Conservation (phyloP, 805 yeast species). For the Sungouiozyma intestinalis region DNA sequence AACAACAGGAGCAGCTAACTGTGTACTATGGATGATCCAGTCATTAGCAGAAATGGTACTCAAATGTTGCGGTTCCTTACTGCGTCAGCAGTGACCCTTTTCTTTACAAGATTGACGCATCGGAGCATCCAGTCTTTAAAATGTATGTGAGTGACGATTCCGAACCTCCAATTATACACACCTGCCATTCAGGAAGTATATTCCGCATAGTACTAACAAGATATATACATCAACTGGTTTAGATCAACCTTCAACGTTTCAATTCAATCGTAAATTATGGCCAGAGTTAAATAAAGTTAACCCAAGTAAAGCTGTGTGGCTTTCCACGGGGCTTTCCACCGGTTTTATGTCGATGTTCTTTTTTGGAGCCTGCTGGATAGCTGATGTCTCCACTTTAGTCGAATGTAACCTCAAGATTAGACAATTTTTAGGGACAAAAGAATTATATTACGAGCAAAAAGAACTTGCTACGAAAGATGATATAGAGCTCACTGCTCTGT, state of each 20-base stretch:
- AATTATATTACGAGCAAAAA: background rate
- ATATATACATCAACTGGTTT: too few species aligned
- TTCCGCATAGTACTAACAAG: background rate
- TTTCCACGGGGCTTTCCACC: constrained; percentile 67
- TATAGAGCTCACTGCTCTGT: background rate
- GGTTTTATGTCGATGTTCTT: constrained; percentile 62
- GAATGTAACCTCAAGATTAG: constrained; percentile 37
- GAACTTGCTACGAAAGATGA: background rate
- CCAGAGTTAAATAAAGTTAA: background rate
- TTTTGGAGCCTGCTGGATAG: constrained; percentile 70
- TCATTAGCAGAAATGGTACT: constrained; percentile 39
- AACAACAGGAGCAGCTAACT: background rate
- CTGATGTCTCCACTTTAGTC: constrained; percentile 54
- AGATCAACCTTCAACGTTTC: constrained; percentile 63
- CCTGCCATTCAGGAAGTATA: too few species aligned
- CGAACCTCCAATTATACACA: background rate
- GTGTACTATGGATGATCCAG: background rate
- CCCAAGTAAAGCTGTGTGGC: constrained; percentile 58
- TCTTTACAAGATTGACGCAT: constrained; percentile 64
- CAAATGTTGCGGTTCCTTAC: constrained; percentile 68
- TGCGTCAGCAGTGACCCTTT: constrained; percentile 60
- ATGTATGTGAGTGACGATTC: constrained; percentile 30
- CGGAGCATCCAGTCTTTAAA: constrained; percentile 64
- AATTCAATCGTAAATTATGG: constrained; percentile 55
- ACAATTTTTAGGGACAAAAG: constrained; percentile 1